Conservation (phyloP, 352 stramenopile genomes). For the Pythium sp. region DNA sequence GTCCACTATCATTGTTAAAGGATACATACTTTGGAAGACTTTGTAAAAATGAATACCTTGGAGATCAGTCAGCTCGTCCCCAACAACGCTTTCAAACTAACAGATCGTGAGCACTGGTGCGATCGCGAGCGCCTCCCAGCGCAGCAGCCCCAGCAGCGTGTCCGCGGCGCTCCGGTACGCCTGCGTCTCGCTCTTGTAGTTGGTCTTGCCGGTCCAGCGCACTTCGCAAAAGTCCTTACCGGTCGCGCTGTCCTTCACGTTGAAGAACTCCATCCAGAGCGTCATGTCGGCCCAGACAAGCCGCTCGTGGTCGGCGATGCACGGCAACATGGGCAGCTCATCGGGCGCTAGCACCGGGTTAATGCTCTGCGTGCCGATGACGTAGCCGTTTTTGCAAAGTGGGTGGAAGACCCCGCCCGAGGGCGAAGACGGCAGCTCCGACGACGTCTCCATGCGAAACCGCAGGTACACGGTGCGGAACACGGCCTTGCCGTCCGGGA, state of each 20-base stretch:
- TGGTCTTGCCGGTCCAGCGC: conserved; percentile 44
- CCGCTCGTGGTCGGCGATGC: conserved; percentile 15
- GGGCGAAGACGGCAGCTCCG: conserved; percentile 20
- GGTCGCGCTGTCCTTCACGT: conserved; percentile 28
- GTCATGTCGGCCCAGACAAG: conserved; percentile 45
- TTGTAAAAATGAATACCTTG: no score
- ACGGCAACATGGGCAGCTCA: not conserved
- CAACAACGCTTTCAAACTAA: not conserved
- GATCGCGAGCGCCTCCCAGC: conserved; percentile 46
- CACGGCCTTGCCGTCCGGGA: conserved; percentile 32
- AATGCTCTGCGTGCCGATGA: conserved; percentile 46
- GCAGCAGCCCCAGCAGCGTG: conserved; percentile 44
- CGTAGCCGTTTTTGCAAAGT: conserved; percentile 34
- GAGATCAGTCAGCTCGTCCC: no score
- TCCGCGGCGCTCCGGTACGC: conserved; percentile 45
- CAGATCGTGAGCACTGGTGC: conserved; percentile 24
- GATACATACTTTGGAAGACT: no score
- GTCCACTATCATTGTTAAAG: no score
- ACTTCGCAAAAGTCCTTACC: conserved; percentile 38
- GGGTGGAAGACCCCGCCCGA: conserved; percentile 15
- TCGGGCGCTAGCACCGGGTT: conserved; percentile 13
- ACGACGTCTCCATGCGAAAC: conserved; percentile 37
- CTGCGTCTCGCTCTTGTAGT: conserved; percentile 48
- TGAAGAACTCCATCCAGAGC: conserved; percentile 43
- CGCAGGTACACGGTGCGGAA: conserved; percentile 49